Evolutionary conservation across 2,329 filamentous ascomycete genomes (phyloP).

Genomic region (Lachnellula hyalina): DNA sequence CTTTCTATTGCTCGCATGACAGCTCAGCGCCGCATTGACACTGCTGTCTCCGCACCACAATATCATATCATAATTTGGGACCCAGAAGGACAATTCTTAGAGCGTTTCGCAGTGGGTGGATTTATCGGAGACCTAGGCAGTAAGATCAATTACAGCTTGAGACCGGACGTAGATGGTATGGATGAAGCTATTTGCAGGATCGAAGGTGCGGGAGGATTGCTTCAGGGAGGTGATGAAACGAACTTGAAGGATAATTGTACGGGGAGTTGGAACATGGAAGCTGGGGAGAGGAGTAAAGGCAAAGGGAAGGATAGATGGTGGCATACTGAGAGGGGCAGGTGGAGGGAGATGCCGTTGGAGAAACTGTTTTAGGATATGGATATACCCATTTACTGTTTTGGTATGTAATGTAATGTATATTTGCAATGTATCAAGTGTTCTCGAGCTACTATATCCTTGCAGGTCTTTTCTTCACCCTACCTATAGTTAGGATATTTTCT

Average conservation of each 20-base stretch:
- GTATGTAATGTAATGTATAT: background rate
- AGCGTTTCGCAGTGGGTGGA: slow-evolving; percentile 51
- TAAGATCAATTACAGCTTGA: slow-evolving; percentile 54
- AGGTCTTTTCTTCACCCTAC: background rate
- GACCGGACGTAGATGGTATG: slow-evolving; percentile 46
- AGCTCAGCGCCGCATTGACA: slow-evolving; percentile 61
- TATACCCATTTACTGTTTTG: slow-evolving; percentile 3
- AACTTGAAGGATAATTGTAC: slow-evolving; percentile 22
- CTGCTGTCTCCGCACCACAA: slow-evolving; percentile 46
- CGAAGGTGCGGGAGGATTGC: slow-evolving; percentile 46
- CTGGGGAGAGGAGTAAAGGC: slow-evolving; percentile 14
- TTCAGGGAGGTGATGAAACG: slow-evolving; percentile 44
- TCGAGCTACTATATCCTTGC: too few relatives aligned
- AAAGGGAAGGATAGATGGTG: slow-evolving; percentile 27
- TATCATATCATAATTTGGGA: slow-evolving; percentile 53
- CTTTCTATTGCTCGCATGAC: slow-evolving; percentile 50
- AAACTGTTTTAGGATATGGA: slow-evolving; percentile 20
- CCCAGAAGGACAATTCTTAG: slow-evolving; percentile 41
- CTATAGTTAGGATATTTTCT: background rate
- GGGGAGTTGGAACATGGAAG: slow-evolving; percentile 21
- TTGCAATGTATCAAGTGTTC: background rate
- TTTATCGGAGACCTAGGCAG: slow-evolving; percentile 58
- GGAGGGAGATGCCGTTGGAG: slow-evolving; percentile 22
- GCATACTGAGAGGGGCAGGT: slow-evolving; percentile 27
- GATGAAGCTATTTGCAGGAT: slow-evolving; percentile 53